Conservation (phyloP, 2,329 filamentous ascomycete species). For the Cryphonectria radicalis region DNA sequence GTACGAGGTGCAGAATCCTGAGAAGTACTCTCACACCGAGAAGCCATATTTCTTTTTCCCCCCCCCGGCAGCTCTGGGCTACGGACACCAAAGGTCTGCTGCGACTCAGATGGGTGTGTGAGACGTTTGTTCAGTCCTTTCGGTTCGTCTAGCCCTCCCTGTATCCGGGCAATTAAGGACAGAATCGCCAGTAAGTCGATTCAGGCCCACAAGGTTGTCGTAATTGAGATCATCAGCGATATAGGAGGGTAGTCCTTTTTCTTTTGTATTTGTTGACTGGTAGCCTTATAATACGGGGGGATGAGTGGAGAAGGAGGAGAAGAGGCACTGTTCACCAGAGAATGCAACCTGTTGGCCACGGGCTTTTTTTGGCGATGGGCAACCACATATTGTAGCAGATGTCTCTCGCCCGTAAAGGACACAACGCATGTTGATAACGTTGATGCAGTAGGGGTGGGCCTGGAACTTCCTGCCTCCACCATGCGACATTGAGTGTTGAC, state of each 20-base stretch:
- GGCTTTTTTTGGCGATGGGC: background rate
- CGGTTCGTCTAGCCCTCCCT: constrained; percentile 6
- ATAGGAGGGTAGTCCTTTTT: background rate
- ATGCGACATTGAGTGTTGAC: constrained; percentile 15
- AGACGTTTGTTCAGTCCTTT: background rate
- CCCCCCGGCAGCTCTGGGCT: background rate
- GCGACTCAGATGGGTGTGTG: background rate
- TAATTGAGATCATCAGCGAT: background rate
- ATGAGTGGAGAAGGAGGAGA: background rate
- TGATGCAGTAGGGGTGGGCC: constrained; percentile 15
- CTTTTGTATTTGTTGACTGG: background rate
- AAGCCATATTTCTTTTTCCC: background rate
- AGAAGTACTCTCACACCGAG: background rate
- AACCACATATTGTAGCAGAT: constrained; percentile 3
- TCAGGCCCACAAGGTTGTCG: background rate
- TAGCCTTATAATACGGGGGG: background rate
- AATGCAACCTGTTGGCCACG: background rate
- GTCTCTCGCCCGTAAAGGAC: background rate
- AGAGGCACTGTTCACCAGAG: background rate
- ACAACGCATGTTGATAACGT: constrained; percentile 12
- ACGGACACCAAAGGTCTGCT: background rate
- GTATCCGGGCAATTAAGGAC: background rate
- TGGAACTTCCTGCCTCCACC: constrained; percentile 18
- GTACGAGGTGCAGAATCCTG: background rate
- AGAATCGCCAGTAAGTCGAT: background rate